Percentiles rank a stretch among this genome's conserved stretches.
phyloP scores from a whole-genome alignment of 176 grass and related monocot genomes.

The Rhynchospora pubera region DNA sequence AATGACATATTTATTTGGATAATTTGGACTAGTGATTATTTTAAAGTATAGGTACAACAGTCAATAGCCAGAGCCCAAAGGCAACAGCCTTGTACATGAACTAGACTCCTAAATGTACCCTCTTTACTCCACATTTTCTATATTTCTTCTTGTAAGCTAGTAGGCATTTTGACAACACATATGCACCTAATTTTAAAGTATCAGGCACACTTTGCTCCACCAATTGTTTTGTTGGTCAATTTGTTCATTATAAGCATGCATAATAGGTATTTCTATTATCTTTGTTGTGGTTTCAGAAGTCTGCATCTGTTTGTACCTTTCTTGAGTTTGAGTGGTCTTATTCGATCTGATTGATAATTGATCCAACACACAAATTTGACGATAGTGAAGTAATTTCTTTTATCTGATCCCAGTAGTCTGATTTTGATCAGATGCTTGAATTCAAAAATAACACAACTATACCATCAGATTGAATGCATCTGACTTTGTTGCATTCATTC shows the following conservation, averaged over 20 bases:
- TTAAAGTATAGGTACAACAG: not conserved
- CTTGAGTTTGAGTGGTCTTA: not conserved
- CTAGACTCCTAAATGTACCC: not conserved
- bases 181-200: not conserved
- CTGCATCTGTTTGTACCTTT: not conserved
- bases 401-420: not conserved
- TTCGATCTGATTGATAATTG: not conserved
- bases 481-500: too few relatives aligned
- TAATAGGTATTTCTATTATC: not conserved
- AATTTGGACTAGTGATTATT: not conserved
- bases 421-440: not conserved
- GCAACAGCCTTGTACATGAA: not conserved
- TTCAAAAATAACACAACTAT: not conserved
- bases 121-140: not conserved
- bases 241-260: not conserved
- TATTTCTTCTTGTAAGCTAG: too few relatives aligned
- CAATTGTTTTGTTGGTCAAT: not conserved
- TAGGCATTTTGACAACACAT: too few relatives aligned
- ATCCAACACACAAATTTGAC: not conserved
- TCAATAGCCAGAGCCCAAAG: not conserved
- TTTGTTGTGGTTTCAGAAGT: not conserved
- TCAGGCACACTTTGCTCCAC: not conserved
- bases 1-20: not conserved
- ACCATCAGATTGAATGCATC: not conserved
- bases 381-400: not conserved